Conservation (phyloP, 129 eudicot genomes). For the Tagetes erecta region DNA sequence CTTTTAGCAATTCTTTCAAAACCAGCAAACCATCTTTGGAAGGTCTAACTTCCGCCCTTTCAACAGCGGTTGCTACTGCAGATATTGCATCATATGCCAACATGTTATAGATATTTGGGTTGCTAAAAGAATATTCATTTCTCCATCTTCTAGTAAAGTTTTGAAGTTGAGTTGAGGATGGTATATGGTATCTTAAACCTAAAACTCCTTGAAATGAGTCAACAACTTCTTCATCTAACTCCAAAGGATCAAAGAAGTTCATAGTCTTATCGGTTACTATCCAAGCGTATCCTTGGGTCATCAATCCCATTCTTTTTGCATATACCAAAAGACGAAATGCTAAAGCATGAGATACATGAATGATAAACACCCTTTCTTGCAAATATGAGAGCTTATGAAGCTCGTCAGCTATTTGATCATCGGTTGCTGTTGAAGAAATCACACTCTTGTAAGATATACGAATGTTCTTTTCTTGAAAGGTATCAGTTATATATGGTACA, state of each 20-base stretch:
- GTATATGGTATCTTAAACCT: constrained; percentile 36
- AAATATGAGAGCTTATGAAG: constrained; percentile 1
- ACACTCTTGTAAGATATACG: constrained; percentile 11
- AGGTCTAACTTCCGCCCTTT: background rate
- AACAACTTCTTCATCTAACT: constrained; percentile 21
- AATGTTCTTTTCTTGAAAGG: constrained; percentile 27
- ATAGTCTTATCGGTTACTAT: constrained; percentile 26
- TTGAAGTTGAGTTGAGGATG: constrained; percentile 24
- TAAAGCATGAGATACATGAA: background rate
- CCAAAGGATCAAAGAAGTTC: constrained; percentile 22
- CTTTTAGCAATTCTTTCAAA: constrained; percentile 11
- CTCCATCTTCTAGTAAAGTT: constrained; percentile 33
- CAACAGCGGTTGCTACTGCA: constrained; percentile 43
- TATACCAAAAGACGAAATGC: constrained; percentile 11
- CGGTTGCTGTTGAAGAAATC: constrained; percentile 3
- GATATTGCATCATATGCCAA: constrained; percentile 53
- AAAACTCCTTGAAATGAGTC: constrained; percentile 44
- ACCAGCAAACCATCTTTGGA: constrained; percentile 4
- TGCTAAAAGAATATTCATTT: no score
- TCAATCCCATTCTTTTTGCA: constrained; percentile 16
- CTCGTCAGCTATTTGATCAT: constrained; percentile 16
- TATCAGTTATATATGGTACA: constrained; percentile 14
- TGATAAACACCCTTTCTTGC: background rate
- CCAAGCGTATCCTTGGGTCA: constrained; percentile 15
- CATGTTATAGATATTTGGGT: constrained; percentile 27